Percentiles rank a stretch among this genome's conserved stretches.
Evolutionary conservation across 2,329 filamentous ascomycete genomes (phyloP).

Genomic region (Aspergillus nomiae): DNA sequence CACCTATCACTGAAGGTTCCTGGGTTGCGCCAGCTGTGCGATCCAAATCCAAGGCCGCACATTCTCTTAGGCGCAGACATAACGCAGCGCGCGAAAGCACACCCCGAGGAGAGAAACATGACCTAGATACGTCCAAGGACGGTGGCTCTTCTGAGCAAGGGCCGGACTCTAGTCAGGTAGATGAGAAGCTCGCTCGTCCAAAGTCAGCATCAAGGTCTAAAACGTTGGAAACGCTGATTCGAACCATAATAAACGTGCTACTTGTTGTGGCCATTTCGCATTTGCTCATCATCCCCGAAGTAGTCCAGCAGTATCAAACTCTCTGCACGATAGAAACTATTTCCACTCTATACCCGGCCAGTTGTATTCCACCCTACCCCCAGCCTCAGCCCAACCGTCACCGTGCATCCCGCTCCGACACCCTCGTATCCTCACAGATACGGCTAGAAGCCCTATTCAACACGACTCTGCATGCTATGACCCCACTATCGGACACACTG

Average conservation of each 20-base stretch:
- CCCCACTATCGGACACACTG: constrained; percentile 26
- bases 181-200: not conserved
- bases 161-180: not conserved
- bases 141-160: not conserved
- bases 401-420: constrained; percentile 7
- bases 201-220: not conserved
- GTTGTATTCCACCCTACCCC: constrained; percentile 25
- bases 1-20: constrained; percentile 33
- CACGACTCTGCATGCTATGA: constrained; percentile 29
- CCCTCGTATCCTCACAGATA: constrained; percentile 21
- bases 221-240: constrained; percentile 13
- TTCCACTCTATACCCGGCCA: constrained; percentile 30
- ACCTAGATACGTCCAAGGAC: not conserved
- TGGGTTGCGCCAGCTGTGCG: constrained; percentile 35
- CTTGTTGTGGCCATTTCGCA: constrained; percentile 34
- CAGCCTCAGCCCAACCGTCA: constrained; percentile 12
- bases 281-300: constrained; percentile 37
- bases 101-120: constrained; percentile 3
- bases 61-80: constrained; percentile 27
- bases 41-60: constrained; percentile 8
- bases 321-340: constrained; percentile 29
- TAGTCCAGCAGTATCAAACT: constrained; percentile 34
- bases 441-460: constrained; percentile 34
- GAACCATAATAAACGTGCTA: constrained; percentile 27
- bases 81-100: constrained; percentile 13